These are phyloP conservation scores for Haplosporangium sp. DNA, from an alignment of 371 early-diverging fungal species.

Conservation along the genomic window DNA sequence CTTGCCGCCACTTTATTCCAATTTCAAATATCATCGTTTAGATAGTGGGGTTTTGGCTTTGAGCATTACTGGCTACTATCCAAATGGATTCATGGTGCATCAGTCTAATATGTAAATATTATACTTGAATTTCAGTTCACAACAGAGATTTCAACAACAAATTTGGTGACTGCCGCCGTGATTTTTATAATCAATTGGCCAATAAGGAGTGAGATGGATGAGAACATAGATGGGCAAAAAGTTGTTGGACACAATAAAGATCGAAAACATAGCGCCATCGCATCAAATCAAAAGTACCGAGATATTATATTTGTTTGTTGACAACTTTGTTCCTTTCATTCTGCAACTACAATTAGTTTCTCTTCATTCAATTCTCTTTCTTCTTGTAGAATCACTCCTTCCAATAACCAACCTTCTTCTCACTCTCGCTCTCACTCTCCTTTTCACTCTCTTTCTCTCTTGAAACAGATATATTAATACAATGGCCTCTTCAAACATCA, in stretches of 20 bases:
- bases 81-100: too few relatives aligned
- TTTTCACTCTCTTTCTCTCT: conserved; percentile 8
- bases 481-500: conserved; percentile 85
- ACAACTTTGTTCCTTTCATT: conserved; percentile 3
- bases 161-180: conserved; percentile 3
- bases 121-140: too few relatives aligned
- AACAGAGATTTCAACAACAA: too few relatives aligned
- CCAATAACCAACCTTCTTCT: not conserved
- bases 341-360: not conserved
- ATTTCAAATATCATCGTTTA: too few relatives aligned
- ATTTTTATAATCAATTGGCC: conserved; percentile 2
- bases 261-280: conserved; percentile 11
- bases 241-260: not conserved
- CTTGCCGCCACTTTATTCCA: too few relatives aligned
- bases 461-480: not conserved
- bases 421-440: not conserved
- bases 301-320: conserved; percentile 6
- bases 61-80: too few relatives aligned
- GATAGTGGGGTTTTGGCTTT: too few relatives aligned
- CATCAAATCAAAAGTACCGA: conserved; percentile 13
- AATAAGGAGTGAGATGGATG: conserved; percentile 36
- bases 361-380: not conserved
- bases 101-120: too few relatives aligned
- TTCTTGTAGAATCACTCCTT: conserved; percentile 3
- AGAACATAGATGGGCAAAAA: conserved; percentile 37